Evolutionary conservation across 75 land plant genomes (phyloP), one percentile per base, ranked within the genome.

Genomic region (Pinus albicaulis): DNA sequence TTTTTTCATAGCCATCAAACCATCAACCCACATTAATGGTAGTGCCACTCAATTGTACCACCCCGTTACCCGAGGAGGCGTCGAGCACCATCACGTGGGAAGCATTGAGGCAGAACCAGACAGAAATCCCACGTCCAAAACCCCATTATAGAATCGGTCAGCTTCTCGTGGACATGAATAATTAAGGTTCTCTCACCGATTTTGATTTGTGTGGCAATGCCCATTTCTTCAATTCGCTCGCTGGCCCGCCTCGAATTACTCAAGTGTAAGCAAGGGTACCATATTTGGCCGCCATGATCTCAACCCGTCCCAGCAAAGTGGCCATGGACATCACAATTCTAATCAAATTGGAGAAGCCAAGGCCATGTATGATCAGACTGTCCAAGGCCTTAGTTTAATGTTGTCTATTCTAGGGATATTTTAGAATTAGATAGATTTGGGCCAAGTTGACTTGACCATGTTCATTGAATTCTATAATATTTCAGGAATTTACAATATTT

Each of bases 91-190:
- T 1, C 11, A 17, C 19, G n/a, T 24, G 20, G 56, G 16, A 16
- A 75, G 11, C 36, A 75, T 25, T 75, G 74, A 16, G 71, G 36
- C 20, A 60, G 25, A 23, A 75, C 76, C 12, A 75, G 26, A 26
- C 71, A 22, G 72, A 71, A 75, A 22, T 75, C 76, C 76, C 76
- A 75, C 28, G 23, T 56, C 31, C 73, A 75, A 73, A 12, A 52
- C 17, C 76, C 76, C 20, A 36, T 41, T 73, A 24, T 41, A 0
- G 88, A 72, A 59, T 86, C 81, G 11, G 3, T 59, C n/a, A 64
- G 31, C 60, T 82, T 38, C n/a, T 82, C 79, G 52, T 55, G 73
- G 48, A 64, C 34, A 16, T 15, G 17, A 28, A 13, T 64, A 34
- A 64, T 64, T 13, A 64, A 15, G 31, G 14, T 61, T 3, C 63